Evolutionary conservation across 768 basidiomycete species (phyloP), one percentile per base, ranked within the genome.

Genomic region (Boletus tylopilopsis): DNA sequence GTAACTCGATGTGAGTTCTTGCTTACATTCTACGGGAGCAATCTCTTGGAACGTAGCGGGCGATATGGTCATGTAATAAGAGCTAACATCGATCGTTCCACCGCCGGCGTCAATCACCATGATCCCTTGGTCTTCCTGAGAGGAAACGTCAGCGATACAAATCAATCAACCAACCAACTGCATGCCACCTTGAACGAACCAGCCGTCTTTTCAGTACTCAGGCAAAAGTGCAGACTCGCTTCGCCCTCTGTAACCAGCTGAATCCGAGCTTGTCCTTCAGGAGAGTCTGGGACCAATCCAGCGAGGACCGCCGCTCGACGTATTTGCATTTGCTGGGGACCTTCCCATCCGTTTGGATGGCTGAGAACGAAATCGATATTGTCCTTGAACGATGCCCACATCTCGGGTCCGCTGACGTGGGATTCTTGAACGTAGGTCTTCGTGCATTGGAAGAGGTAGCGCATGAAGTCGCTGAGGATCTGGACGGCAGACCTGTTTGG

Each of bases 41-140:
- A 79, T 73, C 60, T 82, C 81, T 46, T 78, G 73, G 25, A 79
- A 73, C 1, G 62, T 55, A 4, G 57, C 50, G 1, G 66, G 48
- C 2, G 56, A 63, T n/a, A 55, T 56, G n/a, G 60, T 58, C 56
- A 73, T 71, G 25, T 70, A 71, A 48, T 84, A 84, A 12, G 76
- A 70, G 50, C 78, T 82, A 34, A 84, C 67, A 51, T 85, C 82
- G 23, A 84, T 69, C 0, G 81, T 85, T 18, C 80, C 82, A 36
- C 80, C 80, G 7, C 82, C 82, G 4, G 81, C 79, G 50, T 84
- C 80, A n/a, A 83, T 75, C 29, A 84, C 68, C 49, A 79, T 65
- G 4, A 81, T 66, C 1, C 76, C 77, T 38, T 77, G 60, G 12
- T 74, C 74, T 13, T 61, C 66, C 77, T 80, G 52, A 35, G 24